A percentile compares a stretch with the other conserved stretches of the same genome.
phyloP scores from a whole-genome alignment of 129 eudicot genomes.

The Ambrosia artemisiifolia region DNA sequence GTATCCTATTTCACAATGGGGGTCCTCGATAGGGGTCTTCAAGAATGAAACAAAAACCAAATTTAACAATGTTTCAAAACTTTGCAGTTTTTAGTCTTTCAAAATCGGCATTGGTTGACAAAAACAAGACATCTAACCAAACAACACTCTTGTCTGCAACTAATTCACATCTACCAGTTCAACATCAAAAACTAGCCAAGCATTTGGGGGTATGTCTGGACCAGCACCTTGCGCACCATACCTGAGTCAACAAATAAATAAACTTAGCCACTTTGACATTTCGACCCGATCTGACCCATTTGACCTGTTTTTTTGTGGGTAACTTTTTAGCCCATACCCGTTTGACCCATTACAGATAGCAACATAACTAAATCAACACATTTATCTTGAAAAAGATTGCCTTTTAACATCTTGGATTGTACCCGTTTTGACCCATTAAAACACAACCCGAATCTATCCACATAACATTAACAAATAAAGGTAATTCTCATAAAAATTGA shows the following conservation, averaged over 20 bases:
- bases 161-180: slow-evolving; percentile 70
- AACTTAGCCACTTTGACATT: too few relatives aligned
- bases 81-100: not conserved
- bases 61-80: not conserved
- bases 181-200: slow-evolving; percentile 79
- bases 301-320: not conserved
- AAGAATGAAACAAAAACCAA: too few relatives aligned
- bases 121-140: not conserved
- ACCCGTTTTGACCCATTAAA: not conserved
- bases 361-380: not conserved
- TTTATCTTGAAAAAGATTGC: too few relatives aligned
- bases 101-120: not conserved
- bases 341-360: not conserved
- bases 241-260: slow-evolving; percentile 35
- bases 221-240: slow-evolving; percentile 78
- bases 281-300: not conserved
- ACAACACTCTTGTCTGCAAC: not conserved
- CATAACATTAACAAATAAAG: not conserved
- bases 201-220: slow-evolving; percentile 60
- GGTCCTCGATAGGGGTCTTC: not conserved
- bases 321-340: not conserved
- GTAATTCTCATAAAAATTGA: too few relatives aligned
- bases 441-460: not conserved
- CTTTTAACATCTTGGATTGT: not conserved
- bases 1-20: not conserved